A percentile compares a stretch with the other conserved stretches of the same genome.
Evolutionary conservation across 2,329 filamentous ascomycete genomes (phyloP).

Genomic region (Bipolaris sorokiniana): DNA sequence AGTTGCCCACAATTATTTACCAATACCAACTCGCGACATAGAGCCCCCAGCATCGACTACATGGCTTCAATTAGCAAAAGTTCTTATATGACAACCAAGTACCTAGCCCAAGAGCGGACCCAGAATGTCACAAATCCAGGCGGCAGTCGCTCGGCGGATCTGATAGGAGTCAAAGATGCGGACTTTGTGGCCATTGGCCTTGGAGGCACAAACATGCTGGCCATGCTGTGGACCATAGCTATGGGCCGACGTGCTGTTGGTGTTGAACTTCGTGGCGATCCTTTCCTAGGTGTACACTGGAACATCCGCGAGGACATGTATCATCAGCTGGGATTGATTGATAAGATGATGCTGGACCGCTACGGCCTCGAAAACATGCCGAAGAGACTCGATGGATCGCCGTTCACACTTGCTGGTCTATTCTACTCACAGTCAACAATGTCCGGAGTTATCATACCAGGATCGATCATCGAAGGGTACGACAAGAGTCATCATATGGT

Average conservation of each 20-base stretch:
- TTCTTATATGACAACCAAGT: conserved; percentile 6
- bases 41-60: background rate
- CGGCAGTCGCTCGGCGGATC: conserved; percentile 7
- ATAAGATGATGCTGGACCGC: conserved; percentile 25
- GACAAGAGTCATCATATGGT: conserved; percentile 18
- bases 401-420: conserved; percentile 16
- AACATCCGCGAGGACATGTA: conserved; percentile 29
- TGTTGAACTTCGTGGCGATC: conserved; percentile 24
- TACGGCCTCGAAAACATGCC: conserved; percentile 17
- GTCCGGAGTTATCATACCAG: conserved; percentile 20
- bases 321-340: conserved; percentile 26
- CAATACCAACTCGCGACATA: background rate
- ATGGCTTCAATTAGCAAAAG: conserved; percentile 6
- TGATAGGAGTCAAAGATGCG: conserved; percentile 23
- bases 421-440: conserved; percentile 20
- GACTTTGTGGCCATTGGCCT: conserved; percentile 26
- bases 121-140: conserved; percentile 7
- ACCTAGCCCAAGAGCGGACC: conserved; percentile 11
- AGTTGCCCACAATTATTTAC: background rate
- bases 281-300: conserved; percentile 28
- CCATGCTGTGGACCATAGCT: conserved; percentile 25
- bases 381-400: conserved; percentile 20
- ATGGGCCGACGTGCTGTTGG: conserved; percentile 23
- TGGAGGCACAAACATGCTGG: conserved; percentile 26
- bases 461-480: conserved; percentile 23